Base-by-base conservation (phyloP, 139 green algal species). In the Auxenochlorella protothecoides region DNA sequence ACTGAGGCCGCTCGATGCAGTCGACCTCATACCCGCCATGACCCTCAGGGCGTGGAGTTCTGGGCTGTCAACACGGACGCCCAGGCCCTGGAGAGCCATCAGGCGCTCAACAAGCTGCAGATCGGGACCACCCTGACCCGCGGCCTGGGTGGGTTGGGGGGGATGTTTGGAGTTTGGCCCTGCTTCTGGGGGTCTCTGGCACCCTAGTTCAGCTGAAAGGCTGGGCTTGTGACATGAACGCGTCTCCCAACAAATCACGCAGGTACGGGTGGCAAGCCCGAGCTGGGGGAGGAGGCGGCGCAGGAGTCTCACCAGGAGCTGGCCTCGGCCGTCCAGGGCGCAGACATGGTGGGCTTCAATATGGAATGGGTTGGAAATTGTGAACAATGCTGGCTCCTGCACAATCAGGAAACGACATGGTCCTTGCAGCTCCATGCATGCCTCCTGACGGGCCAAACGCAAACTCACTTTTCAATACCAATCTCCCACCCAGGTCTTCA, bases 11-110 rank as follows among this genome's bases (percentile, higher is more conserved):
- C 27, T 44, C 27, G 27, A 44, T 44, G 27, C 27, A 44, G 27
- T 44, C 27, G 27, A 44, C 27, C 62, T 52, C 62, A 66, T 6
- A 2, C 16, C 44, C 65, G 44, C 16, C 27, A 5, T 68, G 16
- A 6, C 16, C 16, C 65, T 9, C 81, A 97, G 88, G 90, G 92
- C 59, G 91, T 98, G 4, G 90, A 98, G 73, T 96, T 98, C 67
- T 97, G 87, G 87, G 82, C 96, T 4, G 87, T 97, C 3, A 99
- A 99, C 84, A 98, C 94, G 4, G 94, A 99, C 78, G 85, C 89
- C 0, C 93, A 98, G 84, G 94, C 94, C 5, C 86, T 99, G 63
- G 83, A 92, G 57, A 84, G 89, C 62, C 90, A 92, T 53, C 65
- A 83, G 60, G 90, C 89, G 0, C 68, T 80, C 5, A 94, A 98